Base-by-base conservation (phyloP, 495 filamentous ascomycete genomes). In the Podospora anserina region DNA sequence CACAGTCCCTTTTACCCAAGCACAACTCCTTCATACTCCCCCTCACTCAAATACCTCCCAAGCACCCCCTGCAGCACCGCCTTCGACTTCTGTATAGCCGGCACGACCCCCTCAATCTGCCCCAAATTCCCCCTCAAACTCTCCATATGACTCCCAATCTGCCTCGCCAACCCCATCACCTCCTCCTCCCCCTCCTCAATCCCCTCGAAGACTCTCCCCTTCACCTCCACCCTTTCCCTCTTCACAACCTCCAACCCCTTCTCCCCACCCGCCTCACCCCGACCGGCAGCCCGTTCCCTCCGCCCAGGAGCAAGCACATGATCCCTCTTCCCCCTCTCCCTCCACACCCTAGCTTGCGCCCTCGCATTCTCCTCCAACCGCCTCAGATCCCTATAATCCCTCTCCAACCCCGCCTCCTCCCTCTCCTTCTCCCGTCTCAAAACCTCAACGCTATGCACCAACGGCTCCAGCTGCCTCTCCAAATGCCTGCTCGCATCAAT, bases 41-140 rank as follows among this genome's bases (percentile, higher is more conserved):
- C 83, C 75, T 71, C 83, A 28, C 76, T 83, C 69, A 79, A 73
- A 74, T 75, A 80, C 71, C 71, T 78, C 73, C 75, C 80, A 76
- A 81, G 72, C 69, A 78, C 75, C 54, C 73, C 75, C 74, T 72
- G 78, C 54, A 76, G 68, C 65, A 73, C 79, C 63, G 69, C 85
- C 74, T 80, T 84, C 78, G 71, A 81, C 70, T 74, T 78, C 58
- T 70, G 73, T 20, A 84, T 79, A 5, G 77, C 77, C 5, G 80
- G 80, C 58, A 80, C 67, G 20, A 84, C 75, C 0, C 80, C 82
- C 1, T 82, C 80, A 26, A 83, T 78, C 75, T 84, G 82, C 56
- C 76, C 85, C 76, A 81, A 84, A 74, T 82, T 90, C 81, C 72
- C 86, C 77, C 76, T 86, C 88, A 84, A 89, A 82, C 72, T 84